Evolutionary conservation across 2,329 filamentous ascomycete species (phyloP), one percentile per base, ranked within the genome.

Genomic region (Aspergillus alliaceus): DNA sequence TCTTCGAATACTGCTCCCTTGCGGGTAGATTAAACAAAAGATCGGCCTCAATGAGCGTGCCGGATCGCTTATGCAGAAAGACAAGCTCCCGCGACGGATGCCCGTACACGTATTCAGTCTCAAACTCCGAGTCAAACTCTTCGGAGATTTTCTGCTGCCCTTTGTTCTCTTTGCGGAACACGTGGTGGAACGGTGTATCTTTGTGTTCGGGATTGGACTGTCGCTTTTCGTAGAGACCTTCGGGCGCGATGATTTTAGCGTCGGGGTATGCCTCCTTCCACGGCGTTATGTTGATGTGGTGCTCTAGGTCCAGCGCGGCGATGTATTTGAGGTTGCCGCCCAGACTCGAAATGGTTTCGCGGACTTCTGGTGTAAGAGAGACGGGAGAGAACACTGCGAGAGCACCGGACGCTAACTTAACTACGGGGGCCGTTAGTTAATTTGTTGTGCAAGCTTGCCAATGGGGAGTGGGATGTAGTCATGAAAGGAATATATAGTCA

Each of bases 321-420:
- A 99, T 87, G 81, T 98, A 98, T 64, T 83, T 84, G 51, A 97
- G 85, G 40, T 86, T 82, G 50, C 87, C 87, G 60, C 87, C 87
- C 56, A 91, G 78, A 32, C 79, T 73, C n/a, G 86, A 80, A 20
- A 85, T 75, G 54, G 82, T 77, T 51, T 90, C 79, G 60, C 82
- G 86, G 37, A 92, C 87, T 57, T 88, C 86, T 3, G 88, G 83
- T 3, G 93, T 98, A 55, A 97, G 83, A 14, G 89, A 90, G 20
- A 95, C 90, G 18, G 95, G 95, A 0, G 92, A 96, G 83, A 97
- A 97, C 72, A 97, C 87, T 64, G 91, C 90, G 39, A 98, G 85
- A 46, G 84, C 80, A 56, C 92, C 92, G 9, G 87, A 88, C 57
- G 86, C 83, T 65, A 99, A 85, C 65, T 87, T 89, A 58, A 96